Base-by-base conservation (phyloP, 2,329 filamentous ascomycete species). In the Cladosporium sp. region DNA sequence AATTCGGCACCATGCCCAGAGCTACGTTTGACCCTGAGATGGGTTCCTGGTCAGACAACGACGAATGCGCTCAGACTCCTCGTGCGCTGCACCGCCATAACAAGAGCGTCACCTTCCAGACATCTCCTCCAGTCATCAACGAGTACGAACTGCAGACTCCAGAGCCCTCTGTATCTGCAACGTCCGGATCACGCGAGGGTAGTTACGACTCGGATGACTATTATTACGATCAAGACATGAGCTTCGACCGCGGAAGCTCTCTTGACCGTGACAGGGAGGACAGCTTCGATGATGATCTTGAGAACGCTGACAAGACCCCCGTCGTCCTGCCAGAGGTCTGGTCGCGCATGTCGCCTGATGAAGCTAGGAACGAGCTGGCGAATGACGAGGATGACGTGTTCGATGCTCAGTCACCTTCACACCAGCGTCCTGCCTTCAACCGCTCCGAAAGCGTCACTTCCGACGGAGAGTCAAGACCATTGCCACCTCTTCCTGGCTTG, bases 131-230 rank as follows among this genome's bases (percentile, higher is more conserved):
- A 19, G 88, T 95, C 65, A 80, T 98, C 62, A 95, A 97, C 65
- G 93, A 98, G 71, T 98, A 97, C 67, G 93, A 97, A 70, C 91
- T 96, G 86, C 87, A 89, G 29, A 98, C 93, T 2, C 93, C 93
- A 9, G 93, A 96, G 64, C 81, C 94, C n/a, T 96, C 92, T 1
- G 59, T 66, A 4, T 95, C 91, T 0, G 78, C 94, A 19, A 88
- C 88, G 20, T 92, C 88, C 42, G 90, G 86, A 59, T 97, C 92
- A 11, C 85, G 92, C 7, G 89, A 96, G 63, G 89, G 90, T 36
- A 97, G 92, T 72, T 96, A 88, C 66, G 91, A 96, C 55, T 92
- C 88, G 0, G 75, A 75, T 2, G 82, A 87, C 27, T 83, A 86
- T 19, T 83, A 86, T 20, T 84, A 86, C 15, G 81, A 90, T 35